Percentiles rank a stretch among this genome's conserved stretches.
phyloP scores from a whole-genome alignment of 2,329 filamentous ascomycete genomes.

The Coniochaeta sp. region DNA sequence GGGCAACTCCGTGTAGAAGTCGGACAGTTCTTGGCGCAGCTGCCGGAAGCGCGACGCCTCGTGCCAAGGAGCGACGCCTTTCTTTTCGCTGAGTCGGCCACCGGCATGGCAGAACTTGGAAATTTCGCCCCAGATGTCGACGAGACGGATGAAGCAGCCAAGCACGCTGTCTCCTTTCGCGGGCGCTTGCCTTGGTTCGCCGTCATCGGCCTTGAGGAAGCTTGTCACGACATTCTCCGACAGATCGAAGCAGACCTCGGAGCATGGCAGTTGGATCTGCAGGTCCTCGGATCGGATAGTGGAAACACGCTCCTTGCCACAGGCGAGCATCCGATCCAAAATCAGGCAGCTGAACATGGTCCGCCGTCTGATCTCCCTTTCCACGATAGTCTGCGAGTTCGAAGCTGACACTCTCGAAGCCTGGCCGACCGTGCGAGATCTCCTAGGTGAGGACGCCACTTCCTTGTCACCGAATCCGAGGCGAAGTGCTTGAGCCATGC shows the following conservation, averaged over 20 bases:
- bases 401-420: constrained; percentile 8
- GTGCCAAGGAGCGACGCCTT: constrained; percentile 49
- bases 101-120: constrained; percentile 47
- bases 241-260: constrained; percentile 57
- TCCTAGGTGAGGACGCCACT: constrained; percentile 9
- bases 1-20: constrained; percentile 48
- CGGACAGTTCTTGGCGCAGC: constrained; percentile 42
- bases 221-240: constrained; percentile 49
- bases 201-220: constrained; percentile 28
- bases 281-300: constrained; percentile 54
- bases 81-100: constrained; percentile 41
- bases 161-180: constrained; percentile 38
- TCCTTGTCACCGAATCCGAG: constrained; percentile 49
- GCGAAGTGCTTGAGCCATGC: constrained; percentile 55
- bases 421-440: background rate
- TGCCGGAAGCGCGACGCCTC: constrained; percentile 44
- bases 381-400: constrained; percentile 33
- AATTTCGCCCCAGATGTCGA: constrained; percentile 53
- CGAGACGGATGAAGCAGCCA: constrained; percentile 49
- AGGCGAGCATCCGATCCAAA: constrained; percentile 62
- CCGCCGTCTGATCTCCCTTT: constrained; percentile 57
- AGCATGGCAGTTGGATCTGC: constrained; percentile 60
- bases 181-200: constrained; percentile 14
- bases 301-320: constrained; percentile 53
- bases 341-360: constrained; percentile 73